Base-by-base conservation (phyloP, 257 asterid species). In the Scutellaria barbata region DNA sequence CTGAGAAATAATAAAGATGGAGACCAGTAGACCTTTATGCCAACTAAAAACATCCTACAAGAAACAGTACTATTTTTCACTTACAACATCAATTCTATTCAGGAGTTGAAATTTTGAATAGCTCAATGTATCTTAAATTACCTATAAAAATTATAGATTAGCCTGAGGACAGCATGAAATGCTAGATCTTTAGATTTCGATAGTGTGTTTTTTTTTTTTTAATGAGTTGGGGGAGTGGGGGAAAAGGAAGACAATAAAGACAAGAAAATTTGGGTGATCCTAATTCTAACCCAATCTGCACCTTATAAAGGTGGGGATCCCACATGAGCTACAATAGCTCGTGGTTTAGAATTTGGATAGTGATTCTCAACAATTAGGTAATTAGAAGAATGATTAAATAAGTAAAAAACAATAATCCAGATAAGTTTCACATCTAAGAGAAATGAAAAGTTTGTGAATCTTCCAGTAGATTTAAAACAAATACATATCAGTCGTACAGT, bases 1-100 rank as follows among this genome's bases (percentile, higher is more conserved):
- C 37, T 39, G 48, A 8, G 10, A 41, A 37, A 56, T 25, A 11
- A 56, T 30, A 40, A 56, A 25, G 30, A 14, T 55, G n/a, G 46
- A 18, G 47, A 67, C 41, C 8, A 47, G 68, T n/a, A 71, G 51
- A 59, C 43, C 30, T 46, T 58, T 41, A 40, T 30, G 46, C 64
- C 18, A 10, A 18, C 16, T 13, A 12, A 22, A 11, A 35, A 20
- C 56, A 72, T 55, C 52, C 20, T 42, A 68, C 7, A 30, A 46
- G 50, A 30, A 57, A 33, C 13, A 30, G 30, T 57, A 41, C 39
- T 22, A 43, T 39, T 7, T 37, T 72, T 61, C 51, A 39, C 33
- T 17, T 35, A 25, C n/a, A 35, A 30, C 37, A 48, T 47, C 76
- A 61, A 41, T 50, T 62, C 14, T 18, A 40, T 6, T 14, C 68